These are phyloP conservation scores for Rhodomyrtus psidioides DNA, from an alignment of 441 rosid species.

Conservation along the genomic window DNA sequence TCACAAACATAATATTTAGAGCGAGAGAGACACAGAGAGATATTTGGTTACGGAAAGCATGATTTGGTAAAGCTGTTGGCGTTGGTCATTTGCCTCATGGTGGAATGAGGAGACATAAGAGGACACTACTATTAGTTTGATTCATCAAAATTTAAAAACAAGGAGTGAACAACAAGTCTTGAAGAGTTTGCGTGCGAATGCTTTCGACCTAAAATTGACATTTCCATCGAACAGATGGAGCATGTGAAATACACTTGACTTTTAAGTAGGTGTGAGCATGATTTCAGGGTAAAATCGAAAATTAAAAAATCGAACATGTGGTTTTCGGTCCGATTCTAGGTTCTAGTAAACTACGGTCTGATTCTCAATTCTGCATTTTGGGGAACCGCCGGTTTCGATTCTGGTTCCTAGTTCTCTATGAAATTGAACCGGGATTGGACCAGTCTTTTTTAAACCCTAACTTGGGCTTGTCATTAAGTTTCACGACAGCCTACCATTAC, in stretches of 20 bases:
- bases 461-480: neutral
- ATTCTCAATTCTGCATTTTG: too few relatives aligned
- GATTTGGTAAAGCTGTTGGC: neutral
- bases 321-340: too few relatives aligned
- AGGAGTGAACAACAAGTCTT: neutral
- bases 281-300: too few relatives aligned
- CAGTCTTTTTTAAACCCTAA: too few relatives aligned
- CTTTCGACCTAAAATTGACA: neutral
- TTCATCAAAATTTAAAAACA: neutral
- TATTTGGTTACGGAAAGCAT: neutral
- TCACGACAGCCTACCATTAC: neutral
- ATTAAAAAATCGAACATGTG: too few relatives aligned
- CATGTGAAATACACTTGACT: too few relatives aligned
- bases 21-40: rapidly evolving
- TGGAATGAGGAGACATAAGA: neutral
- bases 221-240: neutral
- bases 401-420: too few relatives aligned
- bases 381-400: too few relatives aligned
- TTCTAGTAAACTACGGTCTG: too few relatives aligned
- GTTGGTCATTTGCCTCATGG: neutral
- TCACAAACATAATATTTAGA: neutral
- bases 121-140: neutral
- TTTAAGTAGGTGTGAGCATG: too few relatives aligned
- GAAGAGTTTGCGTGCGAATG: neutral
- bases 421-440: too few relatives aligned